These are phyloP conservation scores for Scytalidium lignicola DNA, from an alignment of 2,329 filamentous ascomycete genomes.

Conservation along the genomic window DNA sequence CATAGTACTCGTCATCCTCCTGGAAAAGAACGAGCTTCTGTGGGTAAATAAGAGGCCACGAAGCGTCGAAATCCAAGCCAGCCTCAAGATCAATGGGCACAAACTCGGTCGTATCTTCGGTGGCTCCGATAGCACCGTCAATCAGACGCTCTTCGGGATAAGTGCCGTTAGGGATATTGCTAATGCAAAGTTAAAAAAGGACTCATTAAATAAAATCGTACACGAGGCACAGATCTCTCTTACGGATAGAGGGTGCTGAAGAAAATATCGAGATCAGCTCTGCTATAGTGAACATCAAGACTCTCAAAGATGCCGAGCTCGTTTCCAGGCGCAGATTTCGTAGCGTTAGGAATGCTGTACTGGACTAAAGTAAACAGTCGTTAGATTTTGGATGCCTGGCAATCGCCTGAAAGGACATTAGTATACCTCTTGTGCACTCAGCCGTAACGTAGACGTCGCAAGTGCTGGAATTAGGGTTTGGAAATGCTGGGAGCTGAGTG, in stretches of 20 bases:
- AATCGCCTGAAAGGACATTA: not conserved
- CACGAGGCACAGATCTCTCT: too few species aligned
- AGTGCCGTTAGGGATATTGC: constrained; percentile 34
- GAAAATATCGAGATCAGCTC: constrained; percentile 38
- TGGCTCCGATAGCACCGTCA: constrained; percentile 34
- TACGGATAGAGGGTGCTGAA: constrained; percentile 30
- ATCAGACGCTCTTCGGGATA: constrained; percentile 33
- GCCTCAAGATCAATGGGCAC: constrained; percentile 28
- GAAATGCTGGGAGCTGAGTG: constrained; percentile 17
- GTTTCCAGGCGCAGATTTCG: constrained; percentile 31
- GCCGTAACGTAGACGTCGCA: constrained; percentile 19
- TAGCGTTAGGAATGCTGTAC: constrained; percentile 37
- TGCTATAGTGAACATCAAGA: constrained; percentile 38
- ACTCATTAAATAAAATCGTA: not conserved
- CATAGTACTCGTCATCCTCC: constrained; percentile 22
- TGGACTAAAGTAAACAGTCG: constrained; percentile 21
- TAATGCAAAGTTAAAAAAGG: constrained; percentile 7
- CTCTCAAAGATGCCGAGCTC: constrained; percentile 42
- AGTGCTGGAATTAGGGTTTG: constrained; percentile 14
- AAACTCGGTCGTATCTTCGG: constrained; percentile 13
- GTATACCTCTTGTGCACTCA: constrained; percentile 19
- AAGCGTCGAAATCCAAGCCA: constrained; percentile 40
- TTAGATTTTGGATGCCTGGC: not conserved
- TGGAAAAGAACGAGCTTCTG: constrained; percentile 43
- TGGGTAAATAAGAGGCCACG: constrained; percentile 43